Conservation (phyloP, 2,329 filamentous ascomycete species). For the Fusarium redolens region DNA sequence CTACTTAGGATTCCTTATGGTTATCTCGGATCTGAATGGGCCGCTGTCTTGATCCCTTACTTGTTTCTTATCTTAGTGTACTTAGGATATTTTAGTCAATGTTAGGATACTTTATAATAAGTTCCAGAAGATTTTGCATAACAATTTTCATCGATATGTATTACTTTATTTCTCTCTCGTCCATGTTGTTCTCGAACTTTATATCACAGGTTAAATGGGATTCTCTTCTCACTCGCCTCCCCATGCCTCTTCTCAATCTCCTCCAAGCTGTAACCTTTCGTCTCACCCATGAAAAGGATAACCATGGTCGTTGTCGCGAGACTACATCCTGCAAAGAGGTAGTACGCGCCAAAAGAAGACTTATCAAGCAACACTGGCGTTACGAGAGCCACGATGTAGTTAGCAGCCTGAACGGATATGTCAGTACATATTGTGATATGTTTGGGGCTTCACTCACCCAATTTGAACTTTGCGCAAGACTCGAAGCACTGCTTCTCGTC, state of each 20-base stretch:
- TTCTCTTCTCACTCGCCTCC: not conserved
- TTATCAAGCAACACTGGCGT: conserved; percentile 55
- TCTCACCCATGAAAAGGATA: conserved; percentile 57
- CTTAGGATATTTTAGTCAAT: too few relatives aligned
- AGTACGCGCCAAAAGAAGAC: conserved; percentile 57
- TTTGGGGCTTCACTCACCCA: conserved; percentile 51
- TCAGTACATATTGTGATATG: not conserved
- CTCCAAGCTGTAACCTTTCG: conserved; percentile 55
- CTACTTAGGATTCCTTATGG: too few relatives aligned
- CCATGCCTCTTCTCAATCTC: conserved; percentile 48
- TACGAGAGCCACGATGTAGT: conserved; percentile 59
- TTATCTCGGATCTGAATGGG: too few relatives aligned
- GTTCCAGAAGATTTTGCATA: too few relatives aligned
- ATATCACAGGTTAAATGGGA: not conserved
- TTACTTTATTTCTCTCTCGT: too few relatives aligned
- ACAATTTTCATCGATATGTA: too few relatives aligned
- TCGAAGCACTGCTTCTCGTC: conserved; percentile 65
- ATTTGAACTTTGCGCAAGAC: conserved; percentile 64
- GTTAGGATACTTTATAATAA: too few relatives aligned
- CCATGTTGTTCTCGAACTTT: too few relatives aligned
- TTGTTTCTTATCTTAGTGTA: too few relatives aligned
- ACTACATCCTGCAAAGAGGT: conserved; percentile 57
- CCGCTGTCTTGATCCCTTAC: too few relatives aligned
- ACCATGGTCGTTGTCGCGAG: conserved; percentile 52
- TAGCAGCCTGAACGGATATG: conserved; percentile 48